Base-by-base conservation (phyloP, 208 protist genomes). In the Naegleria lovaniensis region DNA sequence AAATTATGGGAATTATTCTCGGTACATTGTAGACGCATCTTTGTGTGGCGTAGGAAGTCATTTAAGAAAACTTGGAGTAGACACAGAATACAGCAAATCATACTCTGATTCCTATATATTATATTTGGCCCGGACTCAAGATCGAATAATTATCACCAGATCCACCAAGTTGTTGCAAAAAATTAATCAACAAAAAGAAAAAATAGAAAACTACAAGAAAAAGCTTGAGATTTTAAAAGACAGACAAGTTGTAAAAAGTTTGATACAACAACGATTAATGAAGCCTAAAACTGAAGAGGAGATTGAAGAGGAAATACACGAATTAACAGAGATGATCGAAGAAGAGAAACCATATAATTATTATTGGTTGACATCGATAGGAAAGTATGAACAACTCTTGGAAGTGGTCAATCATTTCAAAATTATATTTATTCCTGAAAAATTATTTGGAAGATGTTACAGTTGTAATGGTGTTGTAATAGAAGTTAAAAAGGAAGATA, bases 331-430 rank as follows among this genome's bases (percentile, higher is more conserved):
- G 48, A 85, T 85, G 16, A 22, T 85, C 9, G 5, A 85, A 85
- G 83, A 85, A 13, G 38, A 85, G 22, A 11, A 85, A 85, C 39
- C 19, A 13, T 67, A 89, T 88, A 58, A 88, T 19, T 89, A 67
- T 29, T 89, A 89, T 67, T 41, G n/a, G 29, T n/a, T 89, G 1
- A 89, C n/a, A 13, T 15, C 16, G 0, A 41, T 67, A 41, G 85
- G 85, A 89, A 41, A 6, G 25, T 15, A 89, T 13, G 19, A 52
- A 6, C 85, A 89, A 89, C 39, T 89, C 7, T 29, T 0, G 29
- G 85, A 89, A 19, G n/a, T 89, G 55, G 85, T 89, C 5, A 39
- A 89, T 67, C 11, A 55, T n/a, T 89, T 89, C 9, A 89, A 67
- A 40, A 67, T 89, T n/a, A 38, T 38, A 38, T 89, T 89, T 40